Conservation (phyloP, 2,329 filamentous ascomycete species). For the Ceratocystis diversiconidia region DNA sequence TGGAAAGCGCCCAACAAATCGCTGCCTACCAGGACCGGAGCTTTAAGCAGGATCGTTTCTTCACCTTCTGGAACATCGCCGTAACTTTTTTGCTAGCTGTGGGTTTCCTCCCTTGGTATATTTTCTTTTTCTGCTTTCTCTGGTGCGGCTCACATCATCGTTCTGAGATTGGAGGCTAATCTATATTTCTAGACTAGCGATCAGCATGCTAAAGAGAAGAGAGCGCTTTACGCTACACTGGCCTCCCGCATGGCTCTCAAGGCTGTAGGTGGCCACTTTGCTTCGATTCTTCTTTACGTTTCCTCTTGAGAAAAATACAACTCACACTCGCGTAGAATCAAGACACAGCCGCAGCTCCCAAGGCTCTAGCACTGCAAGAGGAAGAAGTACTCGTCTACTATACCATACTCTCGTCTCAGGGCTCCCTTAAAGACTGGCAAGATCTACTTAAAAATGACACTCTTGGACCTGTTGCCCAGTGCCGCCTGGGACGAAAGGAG, state of each 20-base stretch:
- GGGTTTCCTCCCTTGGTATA: slow-evolving; percentile 20
- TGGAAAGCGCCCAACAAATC: slow-evolving; percentile 29
- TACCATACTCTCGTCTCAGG: slow-evolving; percentile 32
- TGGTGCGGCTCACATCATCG: neutral
- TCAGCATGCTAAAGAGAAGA: slow-evolving; percentile 35
- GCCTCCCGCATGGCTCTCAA: slow-evolving; percentile 24
- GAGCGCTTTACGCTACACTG: slow-evolving; percentile 37
- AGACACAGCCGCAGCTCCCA: slow-evolving; percentile 11
- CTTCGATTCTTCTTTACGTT: neutral
- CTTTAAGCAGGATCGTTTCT: slow-evolving; percentile 33
- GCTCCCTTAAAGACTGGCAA: slow-evolving; percentile 29
- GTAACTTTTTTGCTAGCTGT: slow-evolving; percentile 41
- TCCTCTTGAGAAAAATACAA: too few relatives aligned
- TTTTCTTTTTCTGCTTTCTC: neutral
- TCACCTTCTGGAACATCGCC: slow-evolving; percentile 42
- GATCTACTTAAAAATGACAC: slow-evolving; percentile 28
- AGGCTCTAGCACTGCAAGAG: slow-evolving; percentile 24
- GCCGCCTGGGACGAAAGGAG: slow-evolving; percentile 34
- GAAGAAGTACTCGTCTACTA: slow-evolving; percentile 39
- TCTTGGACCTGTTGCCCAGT: slow-evolving; percentile 32
- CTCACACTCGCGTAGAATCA: slow-evolving; percentile 8
- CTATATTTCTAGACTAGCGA: slow-evolving; percentile 28
- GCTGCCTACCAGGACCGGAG: slow-evolving; percentile 39
- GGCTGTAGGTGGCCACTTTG: slow-evolving; percentile 5
- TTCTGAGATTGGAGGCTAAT: neutral